phyloP scores from a whole-genome alignment of 139 green algal species.

The Chlamydomonas sp. region DNA sequence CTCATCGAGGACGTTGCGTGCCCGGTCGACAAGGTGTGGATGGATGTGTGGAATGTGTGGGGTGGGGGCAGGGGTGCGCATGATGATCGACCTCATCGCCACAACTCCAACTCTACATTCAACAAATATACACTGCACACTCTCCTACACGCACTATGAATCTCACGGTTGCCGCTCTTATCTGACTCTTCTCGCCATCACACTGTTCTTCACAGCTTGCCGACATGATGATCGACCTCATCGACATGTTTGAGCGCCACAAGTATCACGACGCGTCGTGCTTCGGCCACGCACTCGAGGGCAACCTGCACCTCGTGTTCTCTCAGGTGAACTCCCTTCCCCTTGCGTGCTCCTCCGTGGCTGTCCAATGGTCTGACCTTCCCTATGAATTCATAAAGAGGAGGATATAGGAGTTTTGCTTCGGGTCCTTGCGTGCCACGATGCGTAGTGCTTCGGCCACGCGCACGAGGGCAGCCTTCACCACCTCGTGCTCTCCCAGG shows the following conservation, averaged over 20 bases:
- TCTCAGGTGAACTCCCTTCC: constrained; percentile 52
- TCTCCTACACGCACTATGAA: no score
- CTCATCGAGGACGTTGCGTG: constrained; percentile 97
- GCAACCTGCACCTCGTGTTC: constrained; percentile 97
- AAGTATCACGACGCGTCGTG: constrained; percentile 89
- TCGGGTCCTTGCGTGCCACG: constrained; percentile 67
- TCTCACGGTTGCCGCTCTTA: no score
- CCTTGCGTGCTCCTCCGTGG: neutral
- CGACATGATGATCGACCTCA: constrained; percentile 94
- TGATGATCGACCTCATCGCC: constrained; percentile 89
- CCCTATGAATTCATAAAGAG: no score
- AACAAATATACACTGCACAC: no score
- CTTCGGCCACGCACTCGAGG: constrained; percentile 95
- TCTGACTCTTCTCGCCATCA: no score
- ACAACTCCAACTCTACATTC: no score
- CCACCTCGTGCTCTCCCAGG: constrained; percentile 93
- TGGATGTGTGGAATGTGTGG: no score
- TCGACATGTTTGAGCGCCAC: constrained; percentile 47
- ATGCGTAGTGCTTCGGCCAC: constrained; percentile 94
- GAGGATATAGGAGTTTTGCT: no score
- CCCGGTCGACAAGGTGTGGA: constrained; percentile 88
- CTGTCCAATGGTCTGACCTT: no score
- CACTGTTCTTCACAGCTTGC: constrained; percentile 90
- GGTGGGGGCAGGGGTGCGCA: constrained; percentile 85
- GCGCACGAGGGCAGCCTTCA: constrained; percentile 95